phyloP scores from a whole-genome alignment of 345 rosid species.

The Erodium maritimum region DNA sequence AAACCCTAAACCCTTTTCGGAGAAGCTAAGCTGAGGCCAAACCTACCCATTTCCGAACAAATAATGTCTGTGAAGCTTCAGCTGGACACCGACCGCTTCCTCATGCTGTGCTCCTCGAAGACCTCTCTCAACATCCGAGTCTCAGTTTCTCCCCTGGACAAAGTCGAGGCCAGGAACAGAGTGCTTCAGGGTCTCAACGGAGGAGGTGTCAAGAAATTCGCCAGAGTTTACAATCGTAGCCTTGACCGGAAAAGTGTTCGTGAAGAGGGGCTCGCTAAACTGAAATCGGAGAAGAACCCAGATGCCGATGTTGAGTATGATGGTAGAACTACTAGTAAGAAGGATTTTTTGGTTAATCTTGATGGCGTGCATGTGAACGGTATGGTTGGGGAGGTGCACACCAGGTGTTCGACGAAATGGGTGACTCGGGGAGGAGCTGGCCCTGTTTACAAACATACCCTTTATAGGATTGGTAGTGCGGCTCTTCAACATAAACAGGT shows the following conservation, averaged over 20 bases:
- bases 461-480: constrained; percentile 9
- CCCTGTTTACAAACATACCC: constrained; percentile 14
- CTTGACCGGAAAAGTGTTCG: background rate
- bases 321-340: constrained; percentile 15
- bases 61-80: constrained; percentile 50
- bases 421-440: constrained; percentile 9
- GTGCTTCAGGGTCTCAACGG: background rate
- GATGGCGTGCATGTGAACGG: constrained; percentile 3
- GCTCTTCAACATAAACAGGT: constrained; percentile 17
- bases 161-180: background rate
- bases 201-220: background rate
- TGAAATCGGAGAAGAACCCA: constrained; percentile 1
- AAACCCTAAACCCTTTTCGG: background rate
- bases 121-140: constrained; percentile 14
- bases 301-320: background rate
- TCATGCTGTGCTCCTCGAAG: background rate
- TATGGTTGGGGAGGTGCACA: constrained; percentile 21
- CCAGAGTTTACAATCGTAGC: background rate
- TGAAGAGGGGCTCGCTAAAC: constrained; percentile 4
- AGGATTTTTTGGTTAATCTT: constrained; percentile 1
- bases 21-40: constrained; percentile 22
- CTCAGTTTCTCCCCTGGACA: constrained; percentile 26
- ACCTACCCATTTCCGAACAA: constrained; percentile 2
- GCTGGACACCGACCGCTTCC: constrained; percentile 37
- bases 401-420: constrained; percentile 81